Conservation (phyloP, 2,329 filamentous ascomycete species). For the Aspergillus latus region DNA sequence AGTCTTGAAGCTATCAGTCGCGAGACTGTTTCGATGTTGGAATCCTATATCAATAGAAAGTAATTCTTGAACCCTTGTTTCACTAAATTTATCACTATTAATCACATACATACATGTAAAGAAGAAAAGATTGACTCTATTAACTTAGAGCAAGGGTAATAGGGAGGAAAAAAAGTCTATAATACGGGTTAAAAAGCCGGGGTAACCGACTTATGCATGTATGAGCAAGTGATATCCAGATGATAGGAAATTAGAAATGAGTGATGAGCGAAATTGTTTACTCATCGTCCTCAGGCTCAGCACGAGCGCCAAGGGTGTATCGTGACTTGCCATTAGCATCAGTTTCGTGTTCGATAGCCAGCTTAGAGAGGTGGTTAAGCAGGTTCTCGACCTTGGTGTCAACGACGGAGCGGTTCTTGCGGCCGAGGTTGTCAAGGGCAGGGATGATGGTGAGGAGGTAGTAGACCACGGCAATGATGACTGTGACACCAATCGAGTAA, state of each 20-base stretch:
- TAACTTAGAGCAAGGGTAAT: slow-evolving; percentile 31
- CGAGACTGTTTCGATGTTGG: neutral
- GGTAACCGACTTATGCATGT: slow-evolving; percentile 31
- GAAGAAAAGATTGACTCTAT: slow-evolving; percentile 37
- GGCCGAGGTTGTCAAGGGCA: slow-evolving; percentile 52
- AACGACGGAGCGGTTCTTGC: slow-evolving; percentile 51
- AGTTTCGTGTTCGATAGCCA: slow-evolving; percentile 52
- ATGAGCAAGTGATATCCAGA: slow-evolving; percentile 39
- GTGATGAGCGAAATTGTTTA: slow-evolving; percentile 30
- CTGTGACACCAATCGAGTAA: slow-evolving; percentile 54
- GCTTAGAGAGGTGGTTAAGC: slow-evolving; percentile 52
- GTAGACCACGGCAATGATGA: slow-evolving; percentile 55
- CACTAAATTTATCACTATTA: slow-evolving; percentile 42
- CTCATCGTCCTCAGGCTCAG: slow-evolving; percentile 48
- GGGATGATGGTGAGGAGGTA: slow-evolving; percentile 49
- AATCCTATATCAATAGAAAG: slow-evolving; percentile 2
- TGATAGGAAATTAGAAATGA: slow-evolving; percentile 25
- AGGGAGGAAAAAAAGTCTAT: slow-evolving; percentile 39
- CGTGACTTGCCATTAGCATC: slow-evolving; percentile 48
- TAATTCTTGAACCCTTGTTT: slow-evolving; percentile 36
- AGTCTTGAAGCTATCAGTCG: too few relatives aligned
- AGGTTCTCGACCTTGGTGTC: slow-evolving; percentile 57
- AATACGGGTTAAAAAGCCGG: slow-evolving; percentile 32
- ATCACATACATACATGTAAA: slow-evolving; percentile 45
- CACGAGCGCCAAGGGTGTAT: slow-evolving; percentile 44